A percentile compares a stretch with the other conserved stretches of the same genome.
Conservation (phyloP, 1,284 basidiomycete species). For the Agaricales sp. region DNA sequence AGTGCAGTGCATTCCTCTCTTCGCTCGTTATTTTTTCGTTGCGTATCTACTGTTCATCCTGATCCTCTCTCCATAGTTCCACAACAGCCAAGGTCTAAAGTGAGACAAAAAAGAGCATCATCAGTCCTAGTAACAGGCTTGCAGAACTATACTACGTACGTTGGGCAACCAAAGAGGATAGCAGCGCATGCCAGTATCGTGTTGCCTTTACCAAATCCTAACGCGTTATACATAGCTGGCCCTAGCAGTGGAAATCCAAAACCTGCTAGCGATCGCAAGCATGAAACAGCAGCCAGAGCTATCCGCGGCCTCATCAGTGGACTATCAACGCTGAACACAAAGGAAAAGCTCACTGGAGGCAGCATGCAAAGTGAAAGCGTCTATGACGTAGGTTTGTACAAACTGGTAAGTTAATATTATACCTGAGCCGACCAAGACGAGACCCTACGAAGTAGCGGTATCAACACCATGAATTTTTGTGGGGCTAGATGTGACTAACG, state of each 20-base stretch:
- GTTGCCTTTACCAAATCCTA: conserved; percentile 58
- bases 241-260: conserved; percentile 64
- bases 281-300: conserved; percentile 51
- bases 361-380: conserved; percentile 55
- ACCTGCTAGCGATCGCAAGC: conserved; percentile 47
- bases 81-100: conserved; percentile 39
- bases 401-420: conserved; percentile 46
- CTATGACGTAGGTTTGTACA: conserved; percentile 56
- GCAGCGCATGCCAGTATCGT: conserved; percentile 49
- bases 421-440: conserved; percentile 43
- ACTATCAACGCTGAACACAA: neutral
- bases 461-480: too few species aligned
- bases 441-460: conserved; percentile 31
- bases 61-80: conserved; percentile 39
- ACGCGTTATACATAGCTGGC: conserved; percentile 48
- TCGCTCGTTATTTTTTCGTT: too few species aligned
- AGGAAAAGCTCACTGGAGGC: conserved; percentile 38
- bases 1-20: too few species aligned
- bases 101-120: conserved; percentile 2
- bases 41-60: conserved; percentile 24
- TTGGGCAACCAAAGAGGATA: conserved; percentile 51
- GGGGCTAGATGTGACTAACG: conserved; percentile 34
- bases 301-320: conserved; percentile 3
- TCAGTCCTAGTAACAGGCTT: neutral
- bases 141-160: conserved; percentile 28